Base-by-base conservation (phyloP, 306 rosid species). In the Lupinus albus region DNA sequence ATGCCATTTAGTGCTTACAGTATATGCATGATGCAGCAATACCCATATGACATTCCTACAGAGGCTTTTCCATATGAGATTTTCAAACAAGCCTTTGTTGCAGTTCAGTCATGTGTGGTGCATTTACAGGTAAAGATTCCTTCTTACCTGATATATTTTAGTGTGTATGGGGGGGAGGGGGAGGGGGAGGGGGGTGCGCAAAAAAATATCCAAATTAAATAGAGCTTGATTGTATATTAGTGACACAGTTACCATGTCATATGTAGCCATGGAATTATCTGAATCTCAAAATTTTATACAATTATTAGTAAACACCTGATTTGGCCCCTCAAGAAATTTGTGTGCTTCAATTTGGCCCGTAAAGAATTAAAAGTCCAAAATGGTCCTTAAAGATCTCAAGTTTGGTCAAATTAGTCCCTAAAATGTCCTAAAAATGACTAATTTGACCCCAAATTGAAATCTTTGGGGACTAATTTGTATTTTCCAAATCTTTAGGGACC, bases 11-110 rank as follows among this genome's bases (percentile, higher is more conserved):
- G 54, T 64, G 41, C 64, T 88, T 42, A 77, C 38, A 48, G 36
- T 76, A 41, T 74, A 42, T 71, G 56, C 39, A 28, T 77, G 46
- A 72, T 80, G 73, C 92, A 93, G 99, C 99, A 93, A 93, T 93
- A 93, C 73, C 99, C 99, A 16, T 90, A 83, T 71, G 99, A 93
- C 65, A 86, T 88, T 76, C 99, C 99, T 28, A 90, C 99, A 0
- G 99, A 93, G 80, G 99, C 99, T 36, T 93, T 93, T 82, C 64
- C 97, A n/a, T 93, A 85, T 70, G 94, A 90, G 77, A 93, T 93
- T 73, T 93, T 93, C 86, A 90, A 90, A 76, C 99, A 93, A 85
- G 97, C 99, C 73, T 93, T 93, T 54, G 99, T 92, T 76, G 99
- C 95, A 3, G 87, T 93, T 82, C 99, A 93, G 82, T 93, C 97